A percentile compares a stretch with the other conserved stretches of the same genome.
These are phyloP conservation scores for Colletotrichum orchidophilum DNA, from an alignment of 2,329 filamentous ascomycete species.

Conservation along the genomic window DNA sequence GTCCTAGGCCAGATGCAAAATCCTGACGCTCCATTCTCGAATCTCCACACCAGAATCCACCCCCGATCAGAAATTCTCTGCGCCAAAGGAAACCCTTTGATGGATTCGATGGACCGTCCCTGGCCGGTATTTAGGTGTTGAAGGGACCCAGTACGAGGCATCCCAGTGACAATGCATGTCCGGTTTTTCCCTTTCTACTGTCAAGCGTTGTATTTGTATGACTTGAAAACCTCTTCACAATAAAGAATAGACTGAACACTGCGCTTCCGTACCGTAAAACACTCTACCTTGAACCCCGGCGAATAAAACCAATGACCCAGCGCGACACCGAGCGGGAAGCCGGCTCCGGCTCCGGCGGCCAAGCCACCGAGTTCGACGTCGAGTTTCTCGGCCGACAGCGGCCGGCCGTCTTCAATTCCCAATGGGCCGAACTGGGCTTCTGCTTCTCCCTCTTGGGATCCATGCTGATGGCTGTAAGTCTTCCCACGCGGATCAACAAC, in stretches of 20 bases:
- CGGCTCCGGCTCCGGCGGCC: slow-evolving; percentile 4
- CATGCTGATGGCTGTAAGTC: slow-evolving; percentile 65
- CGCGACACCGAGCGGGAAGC: slow-evolving; percentile 28
- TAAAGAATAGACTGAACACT: neutral
- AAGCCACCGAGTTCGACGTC: slow-evolving; percentile 47
- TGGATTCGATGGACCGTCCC: neutral
- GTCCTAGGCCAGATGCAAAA: slow-evolving; percentile 15
- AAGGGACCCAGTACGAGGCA: neutral
- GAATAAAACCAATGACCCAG: slow-evolving; percentile 1
- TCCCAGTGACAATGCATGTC: neutral
- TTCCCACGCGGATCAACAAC: neutral
- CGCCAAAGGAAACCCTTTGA: neutral
- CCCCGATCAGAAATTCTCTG: slow-evolving; percentile 27
- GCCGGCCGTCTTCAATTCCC: slow-evolving; percentile 62
- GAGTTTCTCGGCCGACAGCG: slow-evolving; percentile 71
- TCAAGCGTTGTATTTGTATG: neutral
- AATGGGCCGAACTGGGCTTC: slow-evolving; percentile 68
- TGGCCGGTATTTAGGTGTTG: slow-evolving; percentile 16
- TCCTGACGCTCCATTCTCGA: neutral
- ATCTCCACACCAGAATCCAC: slow-evolving; percentile 19
- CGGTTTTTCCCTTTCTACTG: slow-evolving; percentile 3
- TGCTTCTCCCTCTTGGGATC: slow-evolving; percentile 69
- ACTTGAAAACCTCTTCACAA: neutral
- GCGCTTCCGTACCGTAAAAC: neutral
- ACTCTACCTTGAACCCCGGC: neutral